These are phyloP conservation scores for Plectosphaerella sp. DNA, from an alignment of 2,329 filamentous ascomycete species.

Conservation along the genomic window DNA sequence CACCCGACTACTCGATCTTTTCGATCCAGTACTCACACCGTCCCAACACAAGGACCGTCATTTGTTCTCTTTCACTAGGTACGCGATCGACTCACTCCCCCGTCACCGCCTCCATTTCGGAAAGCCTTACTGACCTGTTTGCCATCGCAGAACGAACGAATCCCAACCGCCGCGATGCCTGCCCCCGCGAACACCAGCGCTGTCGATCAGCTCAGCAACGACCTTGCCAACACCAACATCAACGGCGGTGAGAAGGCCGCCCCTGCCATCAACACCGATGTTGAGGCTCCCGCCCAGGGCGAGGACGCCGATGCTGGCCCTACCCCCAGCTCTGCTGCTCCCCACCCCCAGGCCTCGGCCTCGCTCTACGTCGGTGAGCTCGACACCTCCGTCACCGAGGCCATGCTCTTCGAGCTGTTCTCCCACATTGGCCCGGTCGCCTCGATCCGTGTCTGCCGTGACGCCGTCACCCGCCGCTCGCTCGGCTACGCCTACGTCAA, in stretches of 20 bases:
- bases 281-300: conserved; percentile 45
- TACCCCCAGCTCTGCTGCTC: conserved; percentile 69
- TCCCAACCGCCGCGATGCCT: conserved; percentile 48
- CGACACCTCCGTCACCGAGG: conserved; percentile 95
- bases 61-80: not conserved
- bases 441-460: conserved; percentile 98
- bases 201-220: conserved; percentile 77
- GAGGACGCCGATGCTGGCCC: conserved; percentile 62
- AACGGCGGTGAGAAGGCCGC: conserved; percentile 63
- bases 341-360: conserved; percentile 85
- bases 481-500: conserved; percentile 99
- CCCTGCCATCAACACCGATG: conserved; percentile 68
- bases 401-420: conserved; percentile 99
- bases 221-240: conserved; percentile 68
- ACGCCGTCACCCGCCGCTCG: conserved; percentile 96
- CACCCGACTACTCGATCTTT: not conserved
- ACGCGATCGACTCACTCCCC: not conserved
- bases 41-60: not conserved
- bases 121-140: not conserved
- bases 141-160: not conserved
- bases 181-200: conserved; percentile 52
- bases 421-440: conserved; percentile 98
- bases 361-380: conserved; percentile 99
- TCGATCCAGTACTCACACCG: not conserved
- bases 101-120: not conserved